Evolutionary conservation across 176 grass and related monocot genomes (phyloP).

Genomic region (Stipa capillata): DNA sequence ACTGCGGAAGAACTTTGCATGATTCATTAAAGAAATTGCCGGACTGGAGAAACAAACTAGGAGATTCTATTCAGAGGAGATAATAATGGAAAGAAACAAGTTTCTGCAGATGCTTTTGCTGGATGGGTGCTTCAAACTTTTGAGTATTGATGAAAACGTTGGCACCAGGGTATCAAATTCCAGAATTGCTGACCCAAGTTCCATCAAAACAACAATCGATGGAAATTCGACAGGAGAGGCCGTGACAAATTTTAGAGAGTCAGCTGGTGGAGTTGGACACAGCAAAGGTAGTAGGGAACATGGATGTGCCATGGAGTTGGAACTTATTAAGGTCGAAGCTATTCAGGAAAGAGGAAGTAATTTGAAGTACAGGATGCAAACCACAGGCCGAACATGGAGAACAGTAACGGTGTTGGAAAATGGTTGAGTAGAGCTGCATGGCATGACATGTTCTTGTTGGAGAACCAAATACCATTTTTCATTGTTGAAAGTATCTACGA

Average conservation of each 20-base stretch:
- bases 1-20: not conserved
- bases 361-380: not conserved
- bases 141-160: not conserved
- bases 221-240: not conserved
- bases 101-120: conserved; percentile 16
- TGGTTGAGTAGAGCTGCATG: not conserved
- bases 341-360: not conserved
- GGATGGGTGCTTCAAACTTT: conserved; percentile 6
- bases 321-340: not conserved
- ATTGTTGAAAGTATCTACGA: not conserved
- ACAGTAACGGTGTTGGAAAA: not conserved
- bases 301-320: not conserved
- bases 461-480: not conserved
- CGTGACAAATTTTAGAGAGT: not conserved
- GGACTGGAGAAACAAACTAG: not conserved
- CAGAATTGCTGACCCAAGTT: not conserved
- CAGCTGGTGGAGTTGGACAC: not conserved
- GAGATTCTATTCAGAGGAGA: not conserved
- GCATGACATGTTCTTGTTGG: not conserved
- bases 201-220: not conserved
- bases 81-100: not conserved
- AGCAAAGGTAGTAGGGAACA: not conserved
- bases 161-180: not conserved
- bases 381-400: not conserved
- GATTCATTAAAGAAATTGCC: not conserved